A percentile compares a stretch with the other conserved stretches of the same genome.
Evolutionary conservation across 371 early-diverging fungal genomes (phyloP).

Genomic region (Encephalitozoon intestinalis): DNA sequence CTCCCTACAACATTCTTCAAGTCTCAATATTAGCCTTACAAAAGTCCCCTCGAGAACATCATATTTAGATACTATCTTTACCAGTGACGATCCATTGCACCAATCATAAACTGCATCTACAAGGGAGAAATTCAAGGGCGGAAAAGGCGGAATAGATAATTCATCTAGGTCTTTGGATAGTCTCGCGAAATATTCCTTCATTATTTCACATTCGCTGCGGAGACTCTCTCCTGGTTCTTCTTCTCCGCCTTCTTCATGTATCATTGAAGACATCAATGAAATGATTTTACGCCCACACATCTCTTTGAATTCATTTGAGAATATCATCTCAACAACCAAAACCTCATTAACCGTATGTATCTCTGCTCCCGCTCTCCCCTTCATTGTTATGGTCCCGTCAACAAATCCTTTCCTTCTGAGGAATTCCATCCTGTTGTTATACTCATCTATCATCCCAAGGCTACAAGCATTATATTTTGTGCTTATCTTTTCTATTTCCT

Average conservation of each 20-base stretch:
- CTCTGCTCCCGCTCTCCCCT: constrained; percentile 57
- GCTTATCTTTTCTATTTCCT: constrained; percentile 35
- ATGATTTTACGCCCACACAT: constrained; percentile 36
- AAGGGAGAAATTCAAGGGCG: constrained; percentile 41
- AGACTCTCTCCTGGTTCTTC: constrained; percentile 33
- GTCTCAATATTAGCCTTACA: constrained; percentile 55
- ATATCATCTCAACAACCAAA: constrained; percentile 56
- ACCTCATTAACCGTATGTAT: constrained; percentile 57
- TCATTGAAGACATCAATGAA: constrained; percentile 44
- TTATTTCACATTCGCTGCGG: background rate
- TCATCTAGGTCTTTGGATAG: constrained; percentile 27
- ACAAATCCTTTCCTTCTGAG: constrained; percentile 42
- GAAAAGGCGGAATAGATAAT: constrained; percentile 25
- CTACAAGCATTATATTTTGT: constrained; percentile 18
- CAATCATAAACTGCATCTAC: constrained; percentile 54
- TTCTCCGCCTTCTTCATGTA: constrained; percentile 47
- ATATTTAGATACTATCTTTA: constrained; percentile 46
- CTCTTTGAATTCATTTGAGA: constrained; percentile 44
- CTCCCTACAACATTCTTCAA: constrained; percentile 59
- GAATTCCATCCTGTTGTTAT: constrained; percentile 52
- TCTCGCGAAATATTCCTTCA: constrained; percentile 11
- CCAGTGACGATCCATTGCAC: constrained; percentile 45
- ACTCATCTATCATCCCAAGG: constrained; percentile 51
- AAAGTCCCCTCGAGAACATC: constrained; percentile 55
- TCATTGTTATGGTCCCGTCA: constrained; percentile 44